Base-by-base conservation (phyloP, 805 yeast genomes). In the Myxozyma vanderwaltii region DNA sequence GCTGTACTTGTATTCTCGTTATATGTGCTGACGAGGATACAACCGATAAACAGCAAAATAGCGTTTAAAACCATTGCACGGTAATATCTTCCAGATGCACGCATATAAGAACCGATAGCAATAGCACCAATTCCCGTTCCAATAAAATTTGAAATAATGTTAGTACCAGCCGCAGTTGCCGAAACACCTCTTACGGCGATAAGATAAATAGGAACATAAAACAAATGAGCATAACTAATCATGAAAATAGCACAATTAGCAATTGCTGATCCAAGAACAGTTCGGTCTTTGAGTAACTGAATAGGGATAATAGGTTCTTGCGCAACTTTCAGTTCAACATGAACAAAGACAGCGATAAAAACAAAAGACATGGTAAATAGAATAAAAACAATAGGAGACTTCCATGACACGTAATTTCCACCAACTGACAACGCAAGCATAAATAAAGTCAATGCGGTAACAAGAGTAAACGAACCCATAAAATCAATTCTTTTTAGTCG, bases 231-330 rank as follows among this genome's bases (percentile, higher is more conserved):
- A 70, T 81, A 87, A 17, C 81, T 79, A 1, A 83, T 79, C 87
- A 88, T 88, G 4, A 89, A 83, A 71, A 80, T 77, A 66, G 87
- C 84, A 83, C 88, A 83, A 71, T 85, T 86, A 45, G 86, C 79
- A 56, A 88, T 73, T 0, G 90, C 84, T 0, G 89, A 83, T 8
- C 86, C 79, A 35, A 85, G 70, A 19, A 88, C 80, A 0, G 92
- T 86, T 62, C 84, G 76, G 65, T 83, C 79, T 6, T 74, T 72
- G 64, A 87, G 73, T 51, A 88, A 72, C n/a, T 76, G 72, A 39
- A 87, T 76, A 0, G 92, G 91, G 54, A 87, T 76, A 17, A 86
- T 81, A 1, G 94, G 92, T 70, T 86, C 88, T 0, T 69, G 70
- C 0, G 88, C 84, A 29, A 79, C 71, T 47, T 76, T 68, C 27